These are phyloP conservation scores for Phytophthora melonis DNA, from an alignment of 352 stramenopile species.

Conservation along the genomic window DNA sequence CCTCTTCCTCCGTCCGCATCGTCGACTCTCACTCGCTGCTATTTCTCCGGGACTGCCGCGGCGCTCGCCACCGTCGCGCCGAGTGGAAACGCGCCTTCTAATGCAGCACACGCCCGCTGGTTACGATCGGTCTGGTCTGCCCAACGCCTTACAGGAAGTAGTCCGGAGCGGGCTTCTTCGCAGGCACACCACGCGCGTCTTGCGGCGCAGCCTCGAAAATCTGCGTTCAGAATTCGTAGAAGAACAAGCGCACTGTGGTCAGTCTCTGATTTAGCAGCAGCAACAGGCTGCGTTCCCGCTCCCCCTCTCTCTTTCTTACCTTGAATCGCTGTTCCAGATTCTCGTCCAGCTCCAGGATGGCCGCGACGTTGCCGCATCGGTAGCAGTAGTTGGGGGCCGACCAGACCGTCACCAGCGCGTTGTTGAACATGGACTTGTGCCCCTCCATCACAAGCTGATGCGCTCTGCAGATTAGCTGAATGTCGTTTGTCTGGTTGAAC, in stretches of 20 bases:
- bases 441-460: conserved; percentile 97
- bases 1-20: conserved; percentile 13
- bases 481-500: conserved; percentile 99
- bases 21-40: conserved; percentile 18
- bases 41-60: conserved; percentile 31
- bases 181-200: conserved; percentile 96
- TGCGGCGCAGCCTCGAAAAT: conserved; percentile 99
- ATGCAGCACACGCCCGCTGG: conserved; percentile 41
- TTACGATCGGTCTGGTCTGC: conserved; percentile 30
- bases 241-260: conserved; percentile 19
- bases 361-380: conserved; percentile 98
- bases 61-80: conserved; percentile 26
- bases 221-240: conserved; percentile 46
- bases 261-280: conserved; percentile 17
- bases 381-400: conserved; percentile 99
- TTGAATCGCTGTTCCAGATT: conserved; percentile 93
- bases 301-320: conserved; percentile 39
- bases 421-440: conserved; percentile 97
- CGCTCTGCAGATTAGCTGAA: conserved; percentile 97
- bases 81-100: conserved; percentile 45
- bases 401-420: conserved; percentile 98
- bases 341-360: conserved; percentile 99
- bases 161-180: conserved; percentile 98
- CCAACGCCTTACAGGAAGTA: conserved; percentile 97
- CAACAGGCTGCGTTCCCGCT: not conserved